Percentiles rank a stretch among this genome's conserved stretches.
Conservation (phyloP, 805 yeast genomes). For the Yamadazyma sp. region DNA sequence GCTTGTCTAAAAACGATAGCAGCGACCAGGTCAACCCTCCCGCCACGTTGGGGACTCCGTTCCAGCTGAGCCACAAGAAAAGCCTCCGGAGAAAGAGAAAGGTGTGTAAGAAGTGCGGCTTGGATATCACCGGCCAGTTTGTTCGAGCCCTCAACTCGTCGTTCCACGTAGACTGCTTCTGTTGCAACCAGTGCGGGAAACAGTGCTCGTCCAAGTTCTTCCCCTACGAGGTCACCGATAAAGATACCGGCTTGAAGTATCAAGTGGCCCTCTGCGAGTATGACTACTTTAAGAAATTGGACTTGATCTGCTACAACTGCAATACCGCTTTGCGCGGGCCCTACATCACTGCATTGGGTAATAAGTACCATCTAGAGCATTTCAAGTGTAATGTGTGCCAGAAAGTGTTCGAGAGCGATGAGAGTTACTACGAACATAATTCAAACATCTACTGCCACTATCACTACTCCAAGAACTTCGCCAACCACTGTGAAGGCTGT, state of each 20-base stretch:
- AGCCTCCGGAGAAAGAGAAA: slow-evolving; percentile 22
- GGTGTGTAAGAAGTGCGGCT: slow-evolving; percentile 36
- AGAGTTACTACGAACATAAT: slow-evolving; percentile 87
- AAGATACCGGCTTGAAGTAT: slow-evolving; percentile 25
- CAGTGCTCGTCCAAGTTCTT: slow-evolving; percentile 87
- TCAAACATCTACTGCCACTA: slow-evolving; percentile 84
- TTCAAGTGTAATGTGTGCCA: slow-evolving; percentile 88
- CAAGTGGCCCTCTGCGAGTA: slow-evolving; percentile 77
- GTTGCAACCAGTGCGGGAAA: slow-evolving; percentile 79
- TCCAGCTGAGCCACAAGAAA: slow-evolving; percentile 12
- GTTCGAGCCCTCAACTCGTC: slow-evolving; percentile 80
- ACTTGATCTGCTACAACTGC: slow-evolving; percentile 84
- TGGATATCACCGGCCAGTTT: slow-evolving; percentile 59
- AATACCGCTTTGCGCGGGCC: slow-evolving; percentile 85
- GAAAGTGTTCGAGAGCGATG: slow-evolving; percentile 84
- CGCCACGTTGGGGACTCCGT: slow-evolving; percentile 11
- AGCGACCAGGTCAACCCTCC: slow-evolving; percentile 1
- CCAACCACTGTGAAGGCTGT: slow-evolving; percentile 93
- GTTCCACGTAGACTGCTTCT: slow-evolving; percentile 85
- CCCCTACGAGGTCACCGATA: slow-evolving; percentile 62
- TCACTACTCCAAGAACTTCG: slow-evolving; percentile 84
- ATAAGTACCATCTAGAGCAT: slow-evolving; percentile 91
- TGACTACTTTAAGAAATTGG: slow-evolving; percentile 84
- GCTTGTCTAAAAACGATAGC: background rate
- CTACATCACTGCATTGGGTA: slow-evolving; percentile 89